Percentiles rank a stretch among this genome's conserved stretches.
These are phyloP conservation scores for Pichia cabralensis DNA, from an alignment of 805 yeast genomes.

Conservation along the genomic window DNA sequence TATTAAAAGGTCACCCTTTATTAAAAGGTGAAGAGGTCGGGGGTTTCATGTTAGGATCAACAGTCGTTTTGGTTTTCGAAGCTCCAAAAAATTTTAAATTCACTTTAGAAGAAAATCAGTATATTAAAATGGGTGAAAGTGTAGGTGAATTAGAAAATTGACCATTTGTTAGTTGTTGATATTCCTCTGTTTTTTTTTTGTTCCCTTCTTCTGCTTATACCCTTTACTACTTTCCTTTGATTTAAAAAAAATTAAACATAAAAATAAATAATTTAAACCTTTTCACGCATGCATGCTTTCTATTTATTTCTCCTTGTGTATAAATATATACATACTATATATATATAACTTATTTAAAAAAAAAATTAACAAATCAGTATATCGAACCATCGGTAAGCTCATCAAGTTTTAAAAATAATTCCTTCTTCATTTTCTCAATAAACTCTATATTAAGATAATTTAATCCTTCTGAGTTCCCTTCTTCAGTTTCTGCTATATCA, in stretches of 20 bases:
- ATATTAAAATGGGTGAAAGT: conserved; percentile 75
- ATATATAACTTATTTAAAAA: no score
- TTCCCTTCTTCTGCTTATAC: no score
- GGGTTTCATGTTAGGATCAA: conserved; percentile 91
- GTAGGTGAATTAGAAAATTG: conserved; percentile 36
- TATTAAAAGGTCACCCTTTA: conserved; percentile 81
- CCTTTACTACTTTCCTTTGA: no score
- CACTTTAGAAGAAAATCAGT: conserved; percentile 58
- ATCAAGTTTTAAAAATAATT: conserved; percentile 26
- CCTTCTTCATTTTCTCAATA: conserved; percentile 41
- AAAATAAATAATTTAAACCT: no score
- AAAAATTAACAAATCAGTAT: no score
- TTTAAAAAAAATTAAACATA: no score
- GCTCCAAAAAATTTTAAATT: conserved; percentile 81
- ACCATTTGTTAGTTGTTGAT: no score
- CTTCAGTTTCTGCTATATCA: not conserved
- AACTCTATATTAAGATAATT: conserved; percentile 40
- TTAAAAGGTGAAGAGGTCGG: conserved; percentile 93
- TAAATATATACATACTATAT: not conserved
- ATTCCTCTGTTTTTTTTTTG: no score
- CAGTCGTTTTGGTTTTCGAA: conserved; percentile 94
- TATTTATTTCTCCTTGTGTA: not conserved
- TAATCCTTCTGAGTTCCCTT: conserved; percentile 18
- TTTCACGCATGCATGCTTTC: no score
- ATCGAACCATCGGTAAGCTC: no score